Percentiles rank a stretch among this genome's conserved stretches.
Conservation (phyloP, 2,329 filamentous ascomycete genomes). For the Bipolaris bicolor region DNA sequence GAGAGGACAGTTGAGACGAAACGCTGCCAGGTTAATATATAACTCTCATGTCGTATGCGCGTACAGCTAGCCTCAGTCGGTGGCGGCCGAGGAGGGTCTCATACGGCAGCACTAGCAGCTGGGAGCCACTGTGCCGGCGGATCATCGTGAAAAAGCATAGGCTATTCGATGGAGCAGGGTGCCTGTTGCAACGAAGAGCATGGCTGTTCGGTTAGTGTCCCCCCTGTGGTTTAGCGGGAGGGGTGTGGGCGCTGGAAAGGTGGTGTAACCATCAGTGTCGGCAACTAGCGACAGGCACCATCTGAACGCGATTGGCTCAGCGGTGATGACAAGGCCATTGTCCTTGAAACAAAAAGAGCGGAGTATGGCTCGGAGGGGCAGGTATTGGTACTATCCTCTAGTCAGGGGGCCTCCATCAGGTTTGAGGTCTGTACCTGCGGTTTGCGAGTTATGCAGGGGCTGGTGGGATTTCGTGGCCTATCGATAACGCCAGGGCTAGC, state of each 20-base stretch:
- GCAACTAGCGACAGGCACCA: conserved; percentile 37
- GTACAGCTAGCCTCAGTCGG: conserved; percentile 18
- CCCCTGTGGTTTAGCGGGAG: conserved; percentile 34
- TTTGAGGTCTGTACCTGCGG: conserved; percentile 23
- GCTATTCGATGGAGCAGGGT: conserved; percentile 35
- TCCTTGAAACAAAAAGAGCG: conserved; percentile 41
- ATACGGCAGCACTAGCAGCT: conserved; percentile 21
- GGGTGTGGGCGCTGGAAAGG: conserved; percentile 22
- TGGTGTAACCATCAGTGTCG: conserved; percentile 30
- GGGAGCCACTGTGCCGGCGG: conserved; percentile 34
- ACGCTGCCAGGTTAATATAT: conserved; percentile 28
- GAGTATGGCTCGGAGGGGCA: conserved; percentile 24
- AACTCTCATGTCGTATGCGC: conserved; percentile 19
- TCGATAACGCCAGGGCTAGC: conserved; percentile 30
- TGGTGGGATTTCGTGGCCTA: conserved; percentile 28
- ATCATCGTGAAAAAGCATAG: conserved; percentile 32
- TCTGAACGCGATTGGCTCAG: conserved; percentile 29
- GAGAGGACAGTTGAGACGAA: conserved; percentile 29
- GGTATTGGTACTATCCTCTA: conserved; percentile 22
- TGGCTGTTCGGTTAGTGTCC: conserved; percentile 28
- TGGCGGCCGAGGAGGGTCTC: conserved; percentile 28
- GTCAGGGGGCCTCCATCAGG: conserved; percentile 29
- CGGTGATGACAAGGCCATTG: conserved; percentile 27
- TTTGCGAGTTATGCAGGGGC: conserved; percentile 27
- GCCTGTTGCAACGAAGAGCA: conserved; percentile 32